Base-by-base conservation (phyloP, 257 asterid genomes). In the Ligustrum vulgare region DNA sequence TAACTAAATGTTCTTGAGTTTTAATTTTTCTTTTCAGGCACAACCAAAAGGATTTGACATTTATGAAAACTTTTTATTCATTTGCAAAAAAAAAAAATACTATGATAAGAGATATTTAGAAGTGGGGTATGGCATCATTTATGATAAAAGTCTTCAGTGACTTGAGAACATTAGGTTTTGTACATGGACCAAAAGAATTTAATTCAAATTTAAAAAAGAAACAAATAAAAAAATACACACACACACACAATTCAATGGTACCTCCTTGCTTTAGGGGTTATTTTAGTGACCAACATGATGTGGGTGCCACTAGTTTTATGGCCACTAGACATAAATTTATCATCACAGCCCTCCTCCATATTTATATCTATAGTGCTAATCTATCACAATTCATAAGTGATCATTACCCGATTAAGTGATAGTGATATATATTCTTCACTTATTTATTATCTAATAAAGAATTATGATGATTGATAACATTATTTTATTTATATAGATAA, bases 121-220 rank as follows among this genome's bases (percentile, higher is more conserved):
- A 20, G 82, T 79, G 84, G 82, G 67, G 47, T 77, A 76, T 71
- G 78, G 71, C 84, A 71, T 80, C 84, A 74, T 43, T 4, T 73
- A 9, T 73, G 33, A 60, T 70, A 47, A 56, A 56, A 64, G 70
- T 35, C 71, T 56, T 64, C 51, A 75, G 8, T 73, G 81, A 70
- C 84, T 73, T 25, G 12, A 67, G 2, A 41, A n/a, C 75, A 31
- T 76, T 67, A 67, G n/a, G 82, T 81, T 31, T 56, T 25, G 2
- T 60, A 23, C 13, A 60, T 60, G 67, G 67, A 23, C 67, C 6
- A 7, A 3, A 25, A 60, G 2, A 60, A 60, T 23, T 23, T 22
- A 22, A 23, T 60, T 60, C 6, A 60, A 60, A 3, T 9, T 7
- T 45, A 75, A 13, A 18, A 68, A 6, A 4, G 5, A 7, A 37